Percentiles rank a stretch among this genome's conserved stretches.
Conservation (phyloP, 2,329 filamentous ascomycete species). For the Ramichloridium luteum region DNA sequence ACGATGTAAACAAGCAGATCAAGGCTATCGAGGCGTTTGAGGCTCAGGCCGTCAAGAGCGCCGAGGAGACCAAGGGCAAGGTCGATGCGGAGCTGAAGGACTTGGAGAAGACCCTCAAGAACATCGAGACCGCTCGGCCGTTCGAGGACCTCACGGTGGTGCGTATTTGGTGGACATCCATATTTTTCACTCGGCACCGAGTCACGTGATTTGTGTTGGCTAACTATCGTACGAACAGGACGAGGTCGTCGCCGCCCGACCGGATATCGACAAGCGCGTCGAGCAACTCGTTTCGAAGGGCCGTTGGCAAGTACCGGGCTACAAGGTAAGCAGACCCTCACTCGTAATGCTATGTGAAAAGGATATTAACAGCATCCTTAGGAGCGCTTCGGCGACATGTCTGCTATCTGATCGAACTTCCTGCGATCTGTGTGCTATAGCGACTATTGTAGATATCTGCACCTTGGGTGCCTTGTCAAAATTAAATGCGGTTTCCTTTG, state of each 20-base stretch:
- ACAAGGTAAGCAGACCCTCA: conserved; percentile 60
- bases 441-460: conserved; percentile 16
- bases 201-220: conserved; percentile 17
- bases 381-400: conserved; percentile 99
- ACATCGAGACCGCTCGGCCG: conserved; percentile 90
- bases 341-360: too few species aligned
- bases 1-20: conserved; percentile 86
- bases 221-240: conserved; percentile 46
- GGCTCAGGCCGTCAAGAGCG: conserved; percentile 91
- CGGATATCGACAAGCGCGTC: conserved; percentile 96
- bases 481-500: conserved; percentile 3
- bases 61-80: conserved; percentile 89
- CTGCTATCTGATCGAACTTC: conserved; percentile 61
- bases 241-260: conserved; percentile 84
- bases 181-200: conserved; percentile 7
- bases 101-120: conserved; percentile 85
- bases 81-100: conserved; percentile 92
- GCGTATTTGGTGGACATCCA: conserved; percentile 37
- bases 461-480: conserved; percentile 10
- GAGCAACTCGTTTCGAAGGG: conserved; percentile 90
- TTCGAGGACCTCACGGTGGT: conserved; percentile 97
- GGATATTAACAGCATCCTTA: conserved; percentile 43
- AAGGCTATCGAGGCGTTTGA: conserved; percentile 98
- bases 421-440: conserved; percentile 13
- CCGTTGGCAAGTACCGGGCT: conserved; percentile 94